A percentile compares a stretch with the other conserved stretches of the same genome.
Conservation (phyloP, 257 asterid species). For the Lycium barbarum region DNA sequence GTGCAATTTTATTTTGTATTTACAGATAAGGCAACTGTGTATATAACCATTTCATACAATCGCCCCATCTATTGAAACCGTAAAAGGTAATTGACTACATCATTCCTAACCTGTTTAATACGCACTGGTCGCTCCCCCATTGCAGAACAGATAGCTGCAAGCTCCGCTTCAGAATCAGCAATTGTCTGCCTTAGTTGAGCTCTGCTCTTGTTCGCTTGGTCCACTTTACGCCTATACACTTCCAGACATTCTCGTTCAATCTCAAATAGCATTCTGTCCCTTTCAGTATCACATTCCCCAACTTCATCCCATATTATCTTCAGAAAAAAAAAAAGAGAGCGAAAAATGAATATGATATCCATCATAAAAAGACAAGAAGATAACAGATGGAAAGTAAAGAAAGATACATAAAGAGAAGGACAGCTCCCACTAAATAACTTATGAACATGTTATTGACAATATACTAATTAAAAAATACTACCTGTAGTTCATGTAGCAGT, state of each 20-base stretch:
- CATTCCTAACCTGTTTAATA: slow-evolving; percentile 43
- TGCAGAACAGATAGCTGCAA: slow-evolving; percentile 87
- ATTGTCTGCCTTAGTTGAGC: slow-evolving; percentile 97
- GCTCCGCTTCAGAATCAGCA: slow-evolving; percentile 98
- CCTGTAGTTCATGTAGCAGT: slow-evolving; percentile 66
- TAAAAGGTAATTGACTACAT: background rate
- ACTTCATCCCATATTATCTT: slow-evolving; percentile 99
- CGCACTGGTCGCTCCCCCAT: slow-evolving; percentile 97
- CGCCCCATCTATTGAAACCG: background rate
- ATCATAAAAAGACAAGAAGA: background rate
- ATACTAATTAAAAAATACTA: background rate
- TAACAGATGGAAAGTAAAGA: background rate
- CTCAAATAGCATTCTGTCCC: slow-evolving; percentile 84
- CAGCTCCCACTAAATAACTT: slow-evolving; percentile 3
- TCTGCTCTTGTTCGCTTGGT: slow-evolving; percentile 87
- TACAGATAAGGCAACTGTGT: background rate
- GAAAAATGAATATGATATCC: background rate
- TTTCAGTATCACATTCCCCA: slow-evolving; percentile 85
- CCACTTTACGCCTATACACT: slow-evolving; percentile 93
- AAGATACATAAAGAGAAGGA: background rate
- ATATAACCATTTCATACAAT: background rate
- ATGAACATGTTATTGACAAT: background rate
- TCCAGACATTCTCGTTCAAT: slow-evolving; percentile 91
- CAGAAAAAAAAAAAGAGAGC: background rate
- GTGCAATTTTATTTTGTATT: background rate